Evolutionary conservation across 2,329 filamentous ascomycete genomes (phyloP).

Genomic region (Ascochyta fabae): DNA sequence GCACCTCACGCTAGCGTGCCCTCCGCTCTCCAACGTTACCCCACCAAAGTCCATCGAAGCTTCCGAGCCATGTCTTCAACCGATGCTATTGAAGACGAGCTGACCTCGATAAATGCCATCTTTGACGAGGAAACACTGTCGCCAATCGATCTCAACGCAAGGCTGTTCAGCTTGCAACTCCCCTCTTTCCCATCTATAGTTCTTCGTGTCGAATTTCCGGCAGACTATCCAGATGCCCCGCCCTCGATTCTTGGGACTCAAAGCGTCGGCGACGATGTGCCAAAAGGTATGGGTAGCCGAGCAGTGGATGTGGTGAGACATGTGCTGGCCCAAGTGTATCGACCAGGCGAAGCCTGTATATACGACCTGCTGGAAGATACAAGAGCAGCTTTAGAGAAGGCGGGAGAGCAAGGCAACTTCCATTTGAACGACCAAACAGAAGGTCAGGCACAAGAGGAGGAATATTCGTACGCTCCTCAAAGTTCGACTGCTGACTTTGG

Average conservation of each 20-base stretch:
- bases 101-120: constrained; percentile 84
- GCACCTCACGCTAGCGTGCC: constrained; percentile 13
- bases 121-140: constrained; percentile 72
- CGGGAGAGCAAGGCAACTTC: constrained; percentile 38
- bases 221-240: constrained; percentile 74
- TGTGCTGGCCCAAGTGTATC: constrained; percentile 71
- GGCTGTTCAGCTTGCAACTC: constrained; percentile 63
- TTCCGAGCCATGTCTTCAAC: constrained; percentile 35
- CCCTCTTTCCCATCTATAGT: constrained; percentile 65
- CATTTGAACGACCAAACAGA: constrained; percentile 32
- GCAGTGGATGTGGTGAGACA: constrained; percentile 73
- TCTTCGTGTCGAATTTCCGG: constrained; percentile 70
- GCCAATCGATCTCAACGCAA: constrained; percentile 32
- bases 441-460: constrained; percentile 13
- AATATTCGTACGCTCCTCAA: not conserved
- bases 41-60: constrained; percentile 19
- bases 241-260: constrained; percentile 80
- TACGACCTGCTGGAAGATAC: constrained; percentile 85
- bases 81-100: constrained; percentile 68
- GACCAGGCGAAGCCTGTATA: constrained; percentile 78
- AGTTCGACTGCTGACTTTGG: constrained; percentile 33
- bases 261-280: constrained; percentile 71
- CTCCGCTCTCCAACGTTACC: constrained; percentile 19
- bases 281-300: constrained; percentile 73
- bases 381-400: constrained; percentile 59